Conservation (phyloP, 148 eudicot species). For the Amaranthus cruentus region DNA sequence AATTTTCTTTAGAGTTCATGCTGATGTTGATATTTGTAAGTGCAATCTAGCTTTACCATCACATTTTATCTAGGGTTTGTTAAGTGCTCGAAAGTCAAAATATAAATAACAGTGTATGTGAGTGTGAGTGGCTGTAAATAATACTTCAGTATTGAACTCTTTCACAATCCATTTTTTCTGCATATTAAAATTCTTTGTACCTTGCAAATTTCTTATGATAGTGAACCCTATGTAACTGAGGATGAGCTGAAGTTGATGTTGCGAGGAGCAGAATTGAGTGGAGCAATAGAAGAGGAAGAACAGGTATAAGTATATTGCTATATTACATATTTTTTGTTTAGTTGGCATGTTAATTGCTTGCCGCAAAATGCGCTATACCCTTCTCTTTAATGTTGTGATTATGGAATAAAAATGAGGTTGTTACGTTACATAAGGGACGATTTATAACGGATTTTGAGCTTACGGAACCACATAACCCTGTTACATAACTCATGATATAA, state of each 20-base stretch:
- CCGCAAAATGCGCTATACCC: neutral
- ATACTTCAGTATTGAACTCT: neutral
- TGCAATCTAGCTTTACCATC: conserved; percentile 5
- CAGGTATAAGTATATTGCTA: conserved; percentile 45
- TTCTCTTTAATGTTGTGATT: neutral
- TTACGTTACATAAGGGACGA: too few relatives aligned
- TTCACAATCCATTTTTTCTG: conserved; percentile 8
- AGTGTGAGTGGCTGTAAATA: neutral
- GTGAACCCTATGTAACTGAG: conserved; percentile 96
- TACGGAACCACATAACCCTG: too few relatives aligned
- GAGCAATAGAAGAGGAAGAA: conserved; percentile 98
- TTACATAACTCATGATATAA: too few relatives aligned
- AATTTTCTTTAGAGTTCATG: neutral
- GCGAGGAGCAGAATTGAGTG: conserved; percentile 94
- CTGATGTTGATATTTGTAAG: neutral
- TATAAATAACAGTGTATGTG: neutral
- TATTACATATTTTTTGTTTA: neutral
- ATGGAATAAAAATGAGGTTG: neutral
- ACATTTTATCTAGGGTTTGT: neutral
- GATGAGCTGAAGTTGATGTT: conserved; percentile 96
- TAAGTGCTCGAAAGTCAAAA: conserved; percentile 5
- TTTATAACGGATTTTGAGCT: too few relatives aligned
- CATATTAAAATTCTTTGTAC: conserved; percentile 10
- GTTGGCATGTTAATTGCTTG: neutral
- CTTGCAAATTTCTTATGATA: conserved; percentile 29